Conservation (phyloP, 2,329 filamentous ascomycete genomes). For the Pochonia chlamydosporia region DNA sequence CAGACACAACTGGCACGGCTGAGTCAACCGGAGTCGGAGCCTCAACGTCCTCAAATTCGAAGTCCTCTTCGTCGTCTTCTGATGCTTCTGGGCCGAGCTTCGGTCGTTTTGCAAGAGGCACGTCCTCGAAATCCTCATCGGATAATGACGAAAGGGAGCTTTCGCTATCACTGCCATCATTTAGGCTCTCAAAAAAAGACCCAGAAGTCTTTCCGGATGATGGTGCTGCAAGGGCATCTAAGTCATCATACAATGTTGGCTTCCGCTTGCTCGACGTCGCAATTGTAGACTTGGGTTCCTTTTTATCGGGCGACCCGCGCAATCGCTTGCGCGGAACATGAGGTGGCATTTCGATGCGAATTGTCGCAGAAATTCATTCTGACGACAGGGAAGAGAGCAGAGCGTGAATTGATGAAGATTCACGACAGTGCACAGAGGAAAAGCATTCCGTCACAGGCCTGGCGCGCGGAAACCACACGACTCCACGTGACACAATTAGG, state of each 20-base stretch:
- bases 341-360: conserved; percentile 53
- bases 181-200: conserved; percentile 36
- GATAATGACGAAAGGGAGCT: conserved; percentile 49
- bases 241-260: conserved; percentile 54
- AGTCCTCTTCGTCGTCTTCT: conserved; percentile 27
- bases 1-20: conserved; percentile 46
- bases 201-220: conserved; percentile 36
- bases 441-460: conserved; percentile 20
- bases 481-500: conserved; percentile 18
- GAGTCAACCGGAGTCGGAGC: conserved; percentile 51
- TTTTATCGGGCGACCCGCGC: conserved; percentile 37
- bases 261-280: conserved; percentile 34
- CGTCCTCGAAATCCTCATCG: conserved; percentile 49
- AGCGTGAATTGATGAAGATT: background rate
- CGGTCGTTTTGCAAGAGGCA: conserved; percentile 33
- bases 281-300: conserved; percentile 19
- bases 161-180: conserved; percentile 34
- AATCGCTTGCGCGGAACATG: conserved; percentile 61
- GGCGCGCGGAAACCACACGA: conserved; percentile 19
- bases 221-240: conserved; percentile 45
- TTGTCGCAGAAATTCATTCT: conserved; percentile 10
- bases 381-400: background rate
- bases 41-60: conserved; percentile 58
- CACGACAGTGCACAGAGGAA: background rate
- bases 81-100: conserved; percentile 23